phyloP scores from a whole-genome alignment of 2,329 filamentous ascomycete species.

The Talaromyces sp. region DNA sequence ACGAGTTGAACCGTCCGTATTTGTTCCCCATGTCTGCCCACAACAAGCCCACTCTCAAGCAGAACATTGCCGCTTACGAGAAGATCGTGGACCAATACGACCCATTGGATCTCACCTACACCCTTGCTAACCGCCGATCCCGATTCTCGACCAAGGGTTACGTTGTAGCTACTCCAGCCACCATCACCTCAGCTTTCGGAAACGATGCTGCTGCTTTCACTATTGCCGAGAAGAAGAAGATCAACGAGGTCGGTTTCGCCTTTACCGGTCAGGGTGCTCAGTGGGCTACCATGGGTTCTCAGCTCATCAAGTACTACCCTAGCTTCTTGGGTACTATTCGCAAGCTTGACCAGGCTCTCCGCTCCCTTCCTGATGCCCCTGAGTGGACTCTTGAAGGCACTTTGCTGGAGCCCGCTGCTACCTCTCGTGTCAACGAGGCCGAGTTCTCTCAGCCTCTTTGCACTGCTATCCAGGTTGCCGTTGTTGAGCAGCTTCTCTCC shows the following conservation, averaged over 20 bases:
- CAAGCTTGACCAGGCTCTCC: slow-evolving; percentile 15
- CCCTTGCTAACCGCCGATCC: slow-evolving; percentile 8
- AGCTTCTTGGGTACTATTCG: slow-evolving; percentile 16
- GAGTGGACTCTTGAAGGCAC: slow-evolving; percentile 1
- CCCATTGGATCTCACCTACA: slow-evolving; percentile 9
- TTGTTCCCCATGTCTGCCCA: slow-evolving; percentile 11
- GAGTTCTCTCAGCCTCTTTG: slow-evolving; percentile 21
- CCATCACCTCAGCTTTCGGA: not conserved
- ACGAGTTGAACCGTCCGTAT: not conserved
- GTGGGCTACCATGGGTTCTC: slow-evolving; percentile 28
- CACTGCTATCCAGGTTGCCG: slow-evolving; percentile 48
- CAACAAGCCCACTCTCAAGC: slow-evolving; percentile 6
- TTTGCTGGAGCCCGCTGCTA: not conserved
- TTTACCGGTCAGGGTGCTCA: slow-evolving; percentile 35
- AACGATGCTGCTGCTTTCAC: slow-evolving; percentile 2
- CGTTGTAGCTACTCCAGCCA: not conserved
- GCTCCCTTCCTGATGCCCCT: not conserved
- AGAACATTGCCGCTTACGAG: slow-evolving; percentile 5
- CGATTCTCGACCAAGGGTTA: not conserved
- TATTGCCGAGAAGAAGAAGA: slow-evolving; percentile 5
- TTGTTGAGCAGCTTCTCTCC: slow-evolving; percentile 44
- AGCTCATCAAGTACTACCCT: slow-evolving; percentile 21
- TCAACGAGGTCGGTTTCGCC: slow-evolving; percentile 20
- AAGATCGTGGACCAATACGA: not conserved
- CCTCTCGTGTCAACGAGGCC: slow-evolving; percentile 6